These are phyloP conservation scores for Metarhizium guizhouense DNA, from an alignment of 2,329 filamentous ascomycete species.

Conservation along the genomic window DNA sequence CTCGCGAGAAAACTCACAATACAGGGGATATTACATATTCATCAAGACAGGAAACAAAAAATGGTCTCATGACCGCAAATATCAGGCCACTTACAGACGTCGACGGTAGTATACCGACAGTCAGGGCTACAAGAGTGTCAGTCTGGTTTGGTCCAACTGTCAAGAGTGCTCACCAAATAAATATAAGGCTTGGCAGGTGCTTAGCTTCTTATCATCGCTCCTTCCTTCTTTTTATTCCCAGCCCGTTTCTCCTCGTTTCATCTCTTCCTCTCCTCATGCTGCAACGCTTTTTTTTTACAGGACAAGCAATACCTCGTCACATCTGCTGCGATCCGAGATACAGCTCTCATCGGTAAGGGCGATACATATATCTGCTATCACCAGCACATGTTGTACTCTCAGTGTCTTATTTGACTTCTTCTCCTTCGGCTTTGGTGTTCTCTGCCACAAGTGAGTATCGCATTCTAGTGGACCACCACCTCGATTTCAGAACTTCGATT, in stretches of 20 bases:
- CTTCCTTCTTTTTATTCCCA: not conserved
- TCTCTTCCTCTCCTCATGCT: not conserved
- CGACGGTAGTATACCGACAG: too few species aligned
- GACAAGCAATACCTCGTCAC: not conserved
- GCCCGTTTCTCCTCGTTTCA: not conserved
- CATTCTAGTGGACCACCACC: not conserved
- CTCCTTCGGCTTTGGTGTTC: not conserved
- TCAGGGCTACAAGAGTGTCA: not conserved
- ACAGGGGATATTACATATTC: too few species aligned
- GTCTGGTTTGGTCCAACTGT: not conserved
- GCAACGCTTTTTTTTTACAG: not conserved
- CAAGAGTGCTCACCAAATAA: not conserved
- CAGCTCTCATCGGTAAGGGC: not conserved
- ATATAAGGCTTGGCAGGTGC: slow-evolving; percentile 1
- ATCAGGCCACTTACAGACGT: not conserved
- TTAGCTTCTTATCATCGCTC: not conserved
- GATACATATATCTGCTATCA: not conserved
- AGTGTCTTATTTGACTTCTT: not conserved
- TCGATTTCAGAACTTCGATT: not conserved
- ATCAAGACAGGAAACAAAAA: too few species aligned
- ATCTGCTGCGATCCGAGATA: not conserved
- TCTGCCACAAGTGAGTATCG: not conserved
- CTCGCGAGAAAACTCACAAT: too few species aligned
- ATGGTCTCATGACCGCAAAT: not conserved
- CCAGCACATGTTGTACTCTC: not conserved